A percentile compares a stretch with the other conserved stretches of the same genome.
Conservation (phyloP, 768 basidiomycete species). For the Mycena latifolia region DNA sequence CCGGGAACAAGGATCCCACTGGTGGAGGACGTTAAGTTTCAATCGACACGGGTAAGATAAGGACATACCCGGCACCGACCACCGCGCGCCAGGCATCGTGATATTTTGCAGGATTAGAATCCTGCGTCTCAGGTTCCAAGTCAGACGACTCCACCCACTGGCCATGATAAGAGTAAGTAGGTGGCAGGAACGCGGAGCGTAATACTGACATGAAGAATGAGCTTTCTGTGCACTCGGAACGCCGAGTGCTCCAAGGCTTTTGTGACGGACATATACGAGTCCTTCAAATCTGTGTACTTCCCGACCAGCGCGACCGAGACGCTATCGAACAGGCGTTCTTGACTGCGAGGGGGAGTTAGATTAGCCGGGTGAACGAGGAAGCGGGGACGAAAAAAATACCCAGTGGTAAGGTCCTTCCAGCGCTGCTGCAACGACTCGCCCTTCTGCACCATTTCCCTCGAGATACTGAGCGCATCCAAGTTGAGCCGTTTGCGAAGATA, state of each 20-base stretch:
- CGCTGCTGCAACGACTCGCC: constrained; percentile 76
- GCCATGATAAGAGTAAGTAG: constrained; percentile 1
- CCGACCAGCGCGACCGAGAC: constrained; percentile 94
- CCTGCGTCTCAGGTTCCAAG: constrained; percentile 85
- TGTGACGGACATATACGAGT: constrained; percentile 98
- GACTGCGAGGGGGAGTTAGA: constrained; percentile 59
- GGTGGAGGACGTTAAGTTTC: constrained; percentile 27
- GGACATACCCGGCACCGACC: constrained; percentile 85
- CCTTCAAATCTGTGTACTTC: constrained; percentile 96
- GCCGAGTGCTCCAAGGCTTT: constrained; percentile 98
- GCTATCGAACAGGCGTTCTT: constrained; percentile 91
- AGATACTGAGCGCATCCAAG: constrained; percentile 67
- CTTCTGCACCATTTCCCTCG: constrained; percentile 66
- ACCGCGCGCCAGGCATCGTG: constrained; percentile 96
- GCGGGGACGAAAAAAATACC: constrained; percentile 59
- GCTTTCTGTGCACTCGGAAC: constrained; percentile 89
- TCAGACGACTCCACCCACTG: constrained; percentile 98
- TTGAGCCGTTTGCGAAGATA: constrained; percentile 89
- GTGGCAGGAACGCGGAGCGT: neutral
- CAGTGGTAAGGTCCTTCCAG: constrained; percentile 88
- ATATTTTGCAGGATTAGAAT: constrained; percentile 85
- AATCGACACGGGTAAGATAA: constrained; percentile 2
- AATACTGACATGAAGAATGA: constrained; percentile 79
- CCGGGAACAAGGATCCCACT: constrained; percentile 98
- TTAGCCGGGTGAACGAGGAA: neutral